These are phyloP conservation scores for Phytopythium helicoides DNA, from an alignment of 352 stramenopile species.

Conservation along the genomic window DNA sequence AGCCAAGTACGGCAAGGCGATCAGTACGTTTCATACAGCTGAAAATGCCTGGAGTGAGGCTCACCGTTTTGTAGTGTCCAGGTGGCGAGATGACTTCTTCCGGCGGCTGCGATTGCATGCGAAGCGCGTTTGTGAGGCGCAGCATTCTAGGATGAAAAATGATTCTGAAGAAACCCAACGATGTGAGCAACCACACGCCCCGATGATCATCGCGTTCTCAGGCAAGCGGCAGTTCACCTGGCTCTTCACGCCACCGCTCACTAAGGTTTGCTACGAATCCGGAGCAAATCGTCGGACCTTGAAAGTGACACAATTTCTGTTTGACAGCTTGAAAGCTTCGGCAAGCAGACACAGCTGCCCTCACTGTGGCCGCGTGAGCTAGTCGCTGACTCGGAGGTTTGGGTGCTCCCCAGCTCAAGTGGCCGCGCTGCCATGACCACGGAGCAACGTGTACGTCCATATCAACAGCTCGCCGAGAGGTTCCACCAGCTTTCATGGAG, in stretches of 20 bases:
- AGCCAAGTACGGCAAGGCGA: constrained; percentile 66
- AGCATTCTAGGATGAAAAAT: constrained; percentile 15
- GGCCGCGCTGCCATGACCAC: constrained; percentile 81
- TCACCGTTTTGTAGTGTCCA: constrained; percentile 35
- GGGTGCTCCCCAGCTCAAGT: constrained; percentile 83
- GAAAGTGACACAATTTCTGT: neutral
- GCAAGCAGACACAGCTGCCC: constrained; percentile 57
- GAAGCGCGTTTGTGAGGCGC: constrained; percentile 42
- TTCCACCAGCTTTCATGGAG: constrained; percentile 63
- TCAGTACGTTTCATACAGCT: constrained; percentile 39
- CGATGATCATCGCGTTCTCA: constrained; percentile 80
- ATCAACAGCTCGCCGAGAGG: constrained; percentile 61
- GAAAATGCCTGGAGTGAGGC: neutral
- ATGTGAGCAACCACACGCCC: constrained; percentile 47
- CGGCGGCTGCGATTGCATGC: constrained; percentile 50
- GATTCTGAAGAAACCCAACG: constrained; percentile 1
- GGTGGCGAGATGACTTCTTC: constrained; percentile 65
- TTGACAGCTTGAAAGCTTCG: constrained; percentile 47
- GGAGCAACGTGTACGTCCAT: constrained; percentile 59
- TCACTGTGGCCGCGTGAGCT: constrained; percentile 65
- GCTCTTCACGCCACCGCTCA: constrained; percentile 70
- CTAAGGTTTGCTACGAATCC: constrained; percentile 46
- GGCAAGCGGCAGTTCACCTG: constrained; percentile 87
- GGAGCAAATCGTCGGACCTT: too few relatives aligned
- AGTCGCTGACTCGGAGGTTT: constrained; percentile 61